These are phyloP conservation scores for Logfia minima DNA, from an alignment of 129 eudicot species.

Conservation along the genomic window DNA sequence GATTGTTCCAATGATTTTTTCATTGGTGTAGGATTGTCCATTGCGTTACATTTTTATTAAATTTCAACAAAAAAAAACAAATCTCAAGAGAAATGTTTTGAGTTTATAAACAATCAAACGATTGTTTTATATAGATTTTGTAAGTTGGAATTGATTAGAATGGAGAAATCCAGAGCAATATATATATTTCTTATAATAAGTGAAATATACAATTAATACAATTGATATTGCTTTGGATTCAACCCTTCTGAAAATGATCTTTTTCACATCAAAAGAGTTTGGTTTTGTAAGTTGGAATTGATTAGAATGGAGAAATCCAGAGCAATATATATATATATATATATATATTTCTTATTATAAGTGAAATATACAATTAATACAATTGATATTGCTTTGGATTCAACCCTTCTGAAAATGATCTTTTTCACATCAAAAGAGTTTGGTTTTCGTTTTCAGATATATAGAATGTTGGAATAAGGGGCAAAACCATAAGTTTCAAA, in stretches of 20 bases:
- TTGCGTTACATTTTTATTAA: not conserved
- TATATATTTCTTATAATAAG: not conserved
- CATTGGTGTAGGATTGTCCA: constrained; percentile 22
- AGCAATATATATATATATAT: constrained; percentile 26
- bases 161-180: constrained; percentile 44
- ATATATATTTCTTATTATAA: not conserved
- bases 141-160: constrained; percentile 19
- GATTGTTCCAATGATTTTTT: constrained; percentile 20
- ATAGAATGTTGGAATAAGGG: not conserved
- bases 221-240: constrained; percentile 40
- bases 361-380: constrained; percentile 22
- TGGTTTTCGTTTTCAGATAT: constrained; percentile 1
- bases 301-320: constrained; percentile 40
- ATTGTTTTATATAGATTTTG: not conserved
- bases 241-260: constrained; percentile 37
- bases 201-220: constrained; percentile 23
- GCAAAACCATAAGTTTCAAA: not conserved
- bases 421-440: constrained; percentile 18
- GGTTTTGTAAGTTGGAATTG: not conserved
- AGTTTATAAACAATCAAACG: not conserved
- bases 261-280: too few relatives aligned
- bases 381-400: constrained; percentile 39
- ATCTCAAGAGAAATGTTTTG: not conserved
- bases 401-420: constrained; percentile 36
- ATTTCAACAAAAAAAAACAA: not conserved